Base-by-base conservation (phyloP, 2,329 filamentous ascomycete species). In the Gliomastix tumulicola region DNA sequence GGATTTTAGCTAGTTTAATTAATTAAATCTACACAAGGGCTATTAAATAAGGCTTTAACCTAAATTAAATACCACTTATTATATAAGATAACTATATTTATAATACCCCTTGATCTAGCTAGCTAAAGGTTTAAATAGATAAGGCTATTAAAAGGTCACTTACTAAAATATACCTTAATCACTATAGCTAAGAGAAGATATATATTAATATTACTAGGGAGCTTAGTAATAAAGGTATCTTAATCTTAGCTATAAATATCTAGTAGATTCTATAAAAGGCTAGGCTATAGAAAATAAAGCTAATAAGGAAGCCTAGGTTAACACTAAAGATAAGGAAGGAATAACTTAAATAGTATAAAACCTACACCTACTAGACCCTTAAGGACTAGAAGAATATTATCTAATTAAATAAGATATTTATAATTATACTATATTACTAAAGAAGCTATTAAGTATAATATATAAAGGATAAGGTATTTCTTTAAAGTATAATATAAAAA, bases 401-500 rank as follows among this genome's bases (percentile, higher is more conserved):
- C 23, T 36, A 30, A 13, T 30, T 21, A 20, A 20, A 36, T 21
- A 21, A 36, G 19, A 36, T 22, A 13, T 30, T 13, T 28, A 28
- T 36, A n/a, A 30, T 36, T 17, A 30, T 36, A 31, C 20, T 36
- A 30, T 31, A 36, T 31, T 15, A 18, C 5, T n/a, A 20, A n/a
- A 18, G 25, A 19, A 23, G 17, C 19, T 36, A 36, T 30, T 18
- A 30, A 8, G 20, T 36, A 12, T 36, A 36, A 27, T 15, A 18
- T 17, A 20, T 30, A 30, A 31, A 36, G 7, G 25, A 36, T 11
- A 28, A 28, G 23, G 23, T 15, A 13, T 16, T 36, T 21, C 20
- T n/a, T 9, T 11, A 16, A 20, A 36, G 37, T 31, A 34, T 19
- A 35, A 39, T 39, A 21, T 23, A 30, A 31, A 30, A 32, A 27